Percentiles rank a stretch among this genome's conserved stretches.
These are phyloP conservation scores for Azolla pinnata DNA, from an alignment of 75 land plant species.

Conservation along the genomic window DNA sequence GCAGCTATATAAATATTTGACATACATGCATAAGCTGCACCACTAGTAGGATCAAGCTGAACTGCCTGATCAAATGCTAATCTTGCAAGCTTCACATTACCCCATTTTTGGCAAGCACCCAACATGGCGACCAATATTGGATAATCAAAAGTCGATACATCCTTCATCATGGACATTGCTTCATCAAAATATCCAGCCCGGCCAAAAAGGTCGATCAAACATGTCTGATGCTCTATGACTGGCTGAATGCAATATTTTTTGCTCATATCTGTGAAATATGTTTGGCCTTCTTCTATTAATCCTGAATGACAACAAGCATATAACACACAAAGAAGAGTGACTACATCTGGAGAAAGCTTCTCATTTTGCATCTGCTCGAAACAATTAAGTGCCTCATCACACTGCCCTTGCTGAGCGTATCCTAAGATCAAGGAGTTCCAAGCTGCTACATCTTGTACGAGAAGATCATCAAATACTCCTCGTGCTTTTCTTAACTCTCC, in stretches of 20 bases:
- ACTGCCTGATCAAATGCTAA: conserved; percentile 22
- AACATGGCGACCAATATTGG: conserved; percentile 30
- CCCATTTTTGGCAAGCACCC: conserved; percentile 30
- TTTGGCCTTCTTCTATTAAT: conserved; percentile 25
- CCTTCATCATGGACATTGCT: conserved; percentile 17
- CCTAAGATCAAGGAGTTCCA: conserved; percentile 43
- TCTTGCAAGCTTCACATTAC: conserved; percentile 24
- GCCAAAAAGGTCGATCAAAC: conserved; percentile 39
- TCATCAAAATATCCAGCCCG: conserved; percentile 26
- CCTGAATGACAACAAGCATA: conserved; percentile 46
- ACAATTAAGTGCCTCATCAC: conserved; percentile 21
- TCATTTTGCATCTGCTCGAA: conserved; percentile 35
- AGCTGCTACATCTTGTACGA: conserved; percentile 9
- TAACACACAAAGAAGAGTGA: conserved; percentile 42
- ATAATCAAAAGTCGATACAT: conserved; percentile 24
- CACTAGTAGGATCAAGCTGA: conserved; percentile 19
- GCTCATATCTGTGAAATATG: conserved; percentile 27
- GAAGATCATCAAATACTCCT: conserved; percentile 15
- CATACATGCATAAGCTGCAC: conserved; percentile 25
- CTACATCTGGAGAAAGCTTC: conserved; percentile 33
- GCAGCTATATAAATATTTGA: conserved; percentile 37
- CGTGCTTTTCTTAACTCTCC: conserved; percentile 24
- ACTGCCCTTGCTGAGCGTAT: conserved; percentile 42
- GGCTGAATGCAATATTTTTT: conserved; percentile 24
- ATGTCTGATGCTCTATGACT: conserved; percentile 34